A percentile compares a stretch with the other conserved stretches of the same genome.
Evolutionary conservation across 208 protist genomes (phyloP).

Genomic region (Trypanosoma lewisi): DNA sequence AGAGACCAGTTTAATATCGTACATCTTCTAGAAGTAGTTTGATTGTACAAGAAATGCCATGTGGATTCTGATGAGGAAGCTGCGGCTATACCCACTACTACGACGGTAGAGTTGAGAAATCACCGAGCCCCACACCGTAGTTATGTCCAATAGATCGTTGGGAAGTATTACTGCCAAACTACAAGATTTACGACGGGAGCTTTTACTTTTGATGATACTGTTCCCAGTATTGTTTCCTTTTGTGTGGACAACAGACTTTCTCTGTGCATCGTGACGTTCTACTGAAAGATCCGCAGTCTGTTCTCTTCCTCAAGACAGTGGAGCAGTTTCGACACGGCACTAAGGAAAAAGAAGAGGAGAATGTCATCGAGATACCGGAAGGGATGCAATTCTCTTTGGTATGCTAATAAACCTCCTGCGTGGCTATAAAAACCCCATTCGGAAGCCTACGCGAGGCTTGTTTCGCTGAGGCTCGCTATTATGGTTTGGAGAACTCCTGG

Average conservation of each 20-base stretch:
- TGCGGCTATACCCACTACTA: conserved; percentile 18
- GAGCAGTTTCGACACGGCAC: conserved; percentile 30
- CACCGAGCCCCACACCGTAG: background rate
- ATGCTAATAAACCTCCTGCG: conserved; percentile 64
- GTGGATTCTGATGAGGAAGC: conserved; percentile 31
- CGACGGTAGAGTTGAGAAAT: background rate
- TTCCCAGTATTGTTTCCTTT: conserved; percentile 54
- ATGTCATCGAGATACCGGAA: conserved; percentile 35
- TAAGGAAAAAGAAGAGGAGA: background rate
- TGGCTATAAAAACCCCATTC: conserved; percentile 52
- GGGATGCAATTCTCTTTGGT: conserved; percentile 36
- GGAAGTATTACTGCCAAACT: conserved; percentile 12
- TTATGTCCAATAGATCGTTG: conserved; percentile 5
- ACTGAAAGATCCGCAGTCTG: conserved; percentile 58
- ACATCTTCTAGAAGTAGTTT: background rate
- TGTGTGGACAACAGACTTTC: conserved; percentile 44
- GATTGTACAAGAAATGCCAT: background rate
- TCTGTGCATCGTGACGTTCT: conserved; percentile 35
- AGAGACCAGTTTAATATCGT: no score
- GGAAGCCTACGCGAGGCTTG: conserved; percentile 38
- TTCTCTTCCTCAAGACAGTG: conserved; percentile 49
- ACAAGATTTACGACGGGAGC: conserved; percentile 9
- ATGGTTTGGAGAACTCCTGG: conserved; percentile 54
- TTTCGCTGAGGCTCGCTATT: conserved; percentile 44
- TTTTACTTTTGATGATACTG: conserved; percentile 32